Evolutionary conservation across 495 filamentous ascomycete species (phyloP), one percentile per base, ranked within the genome.

Genomic region (Hypoxylon crocopeplum): DNA sequence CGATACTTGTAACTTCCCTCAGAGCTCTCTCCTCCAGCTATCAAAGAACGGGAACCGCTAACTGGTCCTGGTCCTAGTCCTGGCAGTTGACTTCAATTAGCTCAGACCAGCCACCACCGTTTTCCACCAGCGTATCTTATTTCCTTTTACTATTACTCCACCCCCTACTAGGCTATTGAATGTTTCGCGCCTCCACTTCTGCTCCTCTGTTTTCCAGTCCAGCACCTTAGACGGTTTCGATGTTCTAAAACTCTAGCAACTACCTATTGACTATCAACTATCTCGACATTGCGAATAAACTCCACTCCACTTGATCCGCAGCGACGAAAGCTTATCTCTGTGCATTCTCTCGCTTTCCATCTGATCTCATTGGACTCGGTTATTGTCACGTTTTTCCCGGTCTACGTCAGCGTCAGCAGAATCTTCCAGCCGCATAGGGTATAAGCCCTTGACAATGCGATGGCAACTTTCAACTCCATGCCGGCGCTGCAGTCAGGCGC

Each of bases 391-490:
- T 19, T 8, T 38, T 19, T 5, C 15, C 15, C 15, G 15, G n/a
- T 13, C 34, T 38, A 48, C 48, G 36, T 61, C 57, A 37, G 48
- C 38, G 45, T 53, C 49, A 46, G 41, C 38, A 25, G 15, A 7
- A 37, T 3, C 36, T 15, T 46, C 4, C 45, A 16, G 30, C 37
- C 52, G 42, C 33, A 22, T 37, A 61, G 58, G 62, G 62, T 48
- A 45, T 51, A 8, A 55, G 53, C 61, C 61, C 61, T 62, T 63
- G 47, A 75, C 69, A 62, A 78, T 78, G 77, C 69, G 54, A 81
- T 81, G 78, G 75, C 78, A 54, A 70, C 66, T 68, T 81, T 74
- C 72, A 79, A 75, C 63, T 70, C 75, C 68, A 73, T 78, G 68
- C 74, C 75, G 67, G 70, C 70, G 54, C 67, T 76, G 46, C 59